Conservation (phyloP, 164 flowering plant species). For the Cinnamomum micranthum region DNA sequence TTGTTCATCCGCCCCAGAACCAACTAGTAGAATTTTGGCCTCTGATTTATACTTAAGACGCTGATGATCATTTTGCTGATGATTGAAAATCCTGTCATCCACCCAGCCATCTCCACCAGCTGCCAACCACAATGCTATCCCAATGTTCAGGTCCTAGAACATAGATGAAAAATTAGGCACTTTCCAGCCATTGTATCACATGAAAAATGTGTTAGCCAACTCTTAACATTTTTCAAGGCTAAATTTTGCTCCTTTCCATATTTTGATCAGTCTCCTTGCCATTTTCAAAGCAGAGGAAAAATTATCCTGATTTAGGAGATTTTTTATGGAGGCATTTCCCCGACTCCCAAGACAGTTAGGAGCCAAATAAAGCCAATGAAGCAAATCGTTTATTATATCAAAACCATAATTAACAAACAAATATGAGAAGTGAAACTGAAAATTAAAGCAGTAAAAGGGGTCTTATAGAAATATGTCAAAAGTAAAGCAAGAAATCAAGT, state of each 20-base stretch:
- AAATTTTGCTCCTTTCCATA: neutral
- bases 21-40: slow-evolving; percentile 82
- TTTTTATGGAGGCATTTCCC: too few species aligned
- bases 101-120: slow-evolving; percentile 91
- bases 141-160: slow-evolving; percentile 88
- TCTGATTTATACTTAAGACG: slow-evolving; percentile 60
- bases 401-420: too few species aligned
- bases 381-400: too few species aligned
- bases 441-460: too few species aligned
- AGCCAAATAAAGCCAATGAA: too few species aligned
- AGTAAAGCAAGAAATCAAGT: too few species aligned
- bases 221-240: neutral
- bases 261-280: too few species aligned
- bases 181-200: neutral
- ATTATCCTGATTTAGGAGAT: too few species aligned
- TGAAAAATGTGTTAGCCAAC: neutral
- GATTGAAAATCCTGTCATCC: slow-evolving; percentile 20
- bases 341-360: too few species aligned
- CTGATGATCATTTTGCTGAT: slow-evolving; percentile 16
- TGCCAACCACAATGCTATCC: slow-evolving; percentile 93
- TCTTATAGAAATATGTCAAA: too few species aligned
- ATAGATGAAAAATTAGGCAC: neutral
- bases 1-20: slow-evolving; percentile 99
- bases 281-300: too few species aligned
- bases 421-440: too few species aligned